Conservation (phyloP, 495 filamentous ascomycete species). For the Rusavskia elegans region DNA sequence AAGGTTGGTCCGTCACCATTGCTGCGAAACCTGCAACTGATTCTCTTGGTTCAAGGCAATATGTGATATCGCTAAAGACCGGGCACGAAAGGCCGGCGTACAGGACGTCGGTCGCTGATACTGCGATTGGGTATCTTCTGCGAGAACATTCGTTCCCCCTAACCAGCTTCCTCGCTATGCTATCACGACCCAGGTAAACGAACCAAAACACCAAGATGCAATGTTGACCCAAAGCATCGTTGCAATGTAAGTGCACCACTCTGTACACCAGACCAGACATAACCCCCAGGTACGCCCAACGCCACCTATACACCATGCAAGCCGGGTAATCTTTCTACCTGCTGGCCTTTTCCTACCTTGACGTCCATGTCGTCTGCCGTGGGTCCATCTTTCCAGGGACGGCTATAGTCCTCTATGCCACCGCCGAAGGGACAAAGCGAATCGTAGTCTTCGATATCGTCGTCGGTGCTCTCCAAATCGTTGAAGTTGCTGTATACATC, state of each 20-base stretch:
- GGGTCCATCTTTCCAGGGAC: background rate
- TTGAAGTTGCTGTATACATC: conserved; percentile 15
- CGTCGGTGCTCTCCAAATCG: conserved; percentile 5
- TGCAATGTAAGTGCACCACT: too few relatives aligned
- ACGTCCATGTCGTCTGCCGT: background rate
- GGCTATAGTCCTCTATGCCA: conserved; percentile 4
- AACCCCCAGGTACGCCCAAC: too few relatives aligned
- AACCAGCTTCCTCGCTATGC: background rate
- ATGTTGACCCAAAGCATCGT: background rate
- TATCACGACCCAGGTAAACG: too few relatives aligned
- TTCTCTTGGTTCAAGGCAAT: conserved; percentile 34
- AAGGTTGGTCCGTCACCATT: conserved; percentile 33
- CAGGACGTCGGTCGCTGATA: background rate
- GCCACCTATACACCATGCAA: too few relatives aligned
- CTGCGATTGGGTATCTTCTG: background rate
- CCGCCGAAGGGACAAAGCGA: conserved; percentile 9
- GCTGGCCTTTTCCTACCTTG: too few relatives aligned
- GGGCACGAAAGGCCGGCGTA: conserved; percentile 26
- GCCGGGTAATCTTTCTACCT: too few relatives aligned
- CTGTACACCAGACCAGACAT: too few relatives aligned
- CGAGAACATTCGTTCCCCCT: background rate
- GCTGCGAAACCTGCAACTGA: background rate
- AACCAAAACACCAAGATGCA: background rate
- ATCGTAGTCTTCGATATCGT: conserved; percentile 8
- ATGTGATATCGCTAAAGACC: conserved; percentile 56